Evolutionary conservation across 768 basidiomycete species (phyloP), one percentile per base, ranked within the genome.

Genomic region (Piloderma croceum): DNA sequence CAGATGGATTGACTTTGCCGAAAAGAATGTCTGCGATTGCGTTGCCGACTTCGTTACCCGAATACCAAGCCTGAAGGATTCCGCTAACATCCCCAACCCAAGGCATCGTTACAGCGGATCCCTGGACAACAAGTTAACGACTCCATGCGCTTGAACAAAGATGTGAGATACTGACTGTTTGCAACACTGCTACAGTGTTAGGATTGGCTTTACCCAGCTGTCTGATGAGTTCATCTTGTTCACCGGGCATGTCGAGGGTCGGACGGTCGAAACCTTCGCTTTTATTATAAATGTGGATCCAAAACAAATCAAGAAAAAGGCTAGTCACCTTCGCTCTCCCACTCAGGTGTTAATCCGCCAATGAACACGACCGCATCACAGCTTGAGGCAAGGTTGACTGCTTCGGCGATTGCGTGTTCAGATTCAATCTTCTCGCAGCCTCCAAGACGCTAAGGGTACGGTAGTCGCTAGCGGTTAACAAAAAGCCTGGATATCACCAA

Each of bases 281-380:
- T n/a, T n/a, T n/a, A n/a, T n/a, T n/a, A n/a, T n/a, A n/a, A n/a
- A n/a, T n/a, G n/a, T n/a, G n/a, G n/a, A n/a, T n/a, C n/a, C n/a
- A n/a, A n/a, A n/a, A n/a, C n/a, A n/a, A n/a, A n/a, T n/a, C n/a
- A n/a, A n/a, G n/a, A n/a, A n/a, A n/a, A n/a, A n/a, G n/a, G n/a
- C n/a, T n/a, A n/a, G n/a, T n/a, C n/a, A n/a, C n/a, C n/a, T 59
- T 86, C 84, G 45, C 76, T 77, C 61, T 87, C 83, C 78, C 79
- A 85, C 59, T 87, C 80, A 0, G 76, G 74, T 22, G 76, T 77
- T 17, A 83, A 64, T 4, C 83, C 83, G 9, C 62, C 74, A 43
- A 82, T 65, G 48, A 76, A 65, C 48, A 81, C 59, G 34, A 77
- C 82, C 31, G 69, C 69, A 55, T 83, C 81, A 13, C 65, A 69